phyloP scores from a whole-genome alignment of 2,329 filamentous ascomycete species.

The Penicillium sp. region DNA sequence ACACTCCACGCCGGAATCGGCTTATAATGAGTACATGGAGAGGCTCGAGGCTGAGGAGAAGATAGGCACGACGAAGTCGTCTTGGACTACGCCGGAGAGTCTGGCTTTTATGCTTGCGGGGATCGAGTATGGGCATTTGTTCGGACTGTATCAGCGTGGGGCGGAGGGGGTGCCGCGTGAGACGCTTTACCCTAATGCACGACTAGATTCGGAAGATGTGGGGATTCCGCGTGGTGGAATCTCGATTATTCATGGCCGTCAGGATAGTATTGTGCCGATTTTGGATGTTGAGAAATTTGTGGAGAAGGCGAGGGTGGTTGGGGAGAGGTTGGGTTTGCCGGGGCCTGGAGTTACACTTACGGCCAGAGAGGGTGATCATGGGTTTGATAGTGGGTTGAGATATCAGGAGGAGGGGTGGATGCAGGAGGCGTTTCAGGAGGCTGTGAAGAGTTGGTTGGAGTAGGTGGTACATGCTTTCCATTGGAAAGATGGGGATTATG shows the following conservation, averaged over 20 bases:
- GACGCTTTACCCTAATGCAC: conserved; percentile 32
- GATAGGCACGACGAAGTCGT: conserved; percentile 19
- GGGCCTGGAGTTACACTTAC: conserved; percentile 30
- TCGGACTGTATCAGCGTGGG: conserved; percentile 24
- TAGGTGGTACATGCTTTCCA: too few species aligned
- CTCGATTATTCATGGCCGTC: conserved; percentile 38
- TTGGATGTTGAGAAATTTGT: conserved; percentile 35
- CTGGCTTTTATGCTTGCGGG: conserved; percentile 23
- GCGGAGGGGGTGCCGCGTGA: conserved; percentile 15
- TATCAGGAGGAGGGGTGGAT: conserved; percentile 34
- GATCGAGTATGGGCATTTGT: conserved; percentile 20
- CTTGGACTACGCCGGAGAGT: conserved; percentile 10
- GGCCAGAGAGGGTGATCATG: conserved; percentile 40
- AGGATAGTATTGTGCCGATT: conserved; percentile 38
- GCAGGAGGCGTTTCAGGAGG: conserved; percentile 26
- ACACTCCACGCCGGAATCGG: conserved; percentile 13
- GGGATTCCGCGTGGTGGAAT: conserved; percentile 35
- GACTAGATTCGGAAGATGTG: conserved; percentile 30
- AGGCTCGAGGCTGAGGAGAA: neutral
- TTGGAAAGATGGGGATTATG: too few species aligned
- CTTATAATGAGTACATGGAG: conserved; percentile 14
- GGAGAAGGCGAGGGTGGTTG: conserved; percentile 20
- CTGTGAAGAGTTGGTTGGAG: conserved; percentile 35
- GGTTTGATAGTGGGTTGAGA: conserved; percentile 35
- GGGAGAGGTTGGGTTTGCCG: conserved; percentile 11